Conservation (phyloP, 1,284 basidiomycete genomes). For the Rhodotorula sp. region DNA sequence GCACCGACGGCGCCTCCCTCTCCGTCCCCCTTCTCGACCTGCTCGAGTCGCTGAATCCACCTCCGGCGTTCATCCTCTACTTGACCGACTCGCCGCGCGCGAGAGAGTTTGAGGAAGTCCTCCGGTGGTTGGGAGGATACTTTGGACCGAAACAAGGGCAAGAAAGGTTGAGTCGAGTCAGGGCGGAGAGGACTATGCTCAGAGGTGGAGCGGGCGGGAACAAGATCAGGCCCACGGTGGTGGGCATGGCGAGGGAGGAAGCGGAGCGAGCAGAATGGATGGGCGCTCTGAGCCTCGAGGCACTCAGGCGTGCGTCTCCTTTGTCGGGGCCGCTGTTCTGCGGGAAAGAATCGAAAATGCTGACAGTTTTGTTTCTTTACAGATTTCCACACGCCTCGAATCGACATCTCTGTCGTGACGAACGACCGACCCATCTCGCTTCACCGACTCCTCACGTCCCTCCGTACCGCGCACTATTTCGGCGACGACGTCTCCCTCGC, state of each 20-base stretch:
- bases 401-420: slow-evolving; percentile 71
- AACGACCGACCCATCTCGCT: slow-evolving; percentile 71
- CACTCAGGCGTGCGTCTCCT: slow-evolving; percentile 38
- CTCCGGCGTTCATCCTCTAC: slow-evolving; percentile 30
- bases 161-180: slow-evolving; percentile 6
- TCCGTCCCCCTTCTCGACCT: slow-evolving; percentile 30
- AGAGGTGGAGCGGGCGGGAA: neutral
- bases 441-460: slow-evolving; percentile 62
- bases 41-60: slow-evolving; percentile 18
- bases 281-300: slow-evolving; percentile 38
- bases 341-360: neutral
- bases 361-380: neutral
- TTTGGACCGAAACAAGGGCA: slow-evolving; percentile 30
- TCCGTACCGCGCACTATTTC: slow-evolving; percentile 62
- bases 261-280: slow-evolving; percentile 39
- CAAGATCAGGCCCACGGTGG: slow-evolving; percentile 19
- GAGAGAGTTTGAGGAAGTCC: slow-evolving; percentile 35
- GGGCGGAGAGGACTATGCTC: slow-evolving; percentile 22
- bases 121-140: slow-evolving; percentile 25
- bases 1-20: slow-evolving; percentile 11
- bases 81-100: slow-evolving; percentile 26
- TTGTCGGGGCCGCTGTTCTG: too few relatives aligned
- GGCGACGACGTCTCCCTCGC: slow-evolving; percentile 64
- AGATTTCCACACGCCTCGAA: slow-evolving; percentile 70
- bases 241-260: slow-evolving; percentile 33